Base-by-base conservation (phyloP, 345 rosid genomes). In the Populus nigra region DNA sequence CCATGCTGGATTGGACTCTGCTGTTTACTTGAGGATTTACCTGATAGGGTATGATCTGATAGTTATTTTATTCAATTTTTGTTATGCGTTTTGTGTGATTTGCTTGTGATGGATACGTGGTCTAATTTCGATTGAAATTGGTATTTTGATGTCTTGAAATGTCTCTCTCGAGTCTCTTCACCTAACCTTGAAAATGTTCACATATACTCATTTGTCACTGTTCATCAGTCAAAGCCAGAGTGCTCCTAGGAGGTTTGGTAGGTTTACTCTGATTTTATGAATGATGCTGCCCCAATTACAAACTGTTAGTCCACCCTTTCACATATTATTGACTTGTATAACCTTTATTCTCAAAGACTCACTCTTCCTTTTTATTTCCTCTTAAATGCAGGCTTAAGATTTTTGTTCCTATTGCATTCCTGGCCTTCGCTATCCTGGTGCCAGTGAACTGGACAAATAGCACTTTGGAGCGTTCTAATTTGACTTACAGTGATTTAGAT, bases 1-100 rank as follows among this genome's bases (percentile, higher is more conserved):
- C 69, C 99, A 95, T 65, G 98, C 97, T 0, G 99, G 99, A 16
- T 83, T 93, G 80, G 99, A 95, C 84, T 93, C 98, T 27, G 96
- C 89, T 70, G 89, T 93, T 79, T 95, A 91, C 77, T 79, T 95
- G 76, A 89, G 99, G 86, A 91, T 95, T 71, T 93, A 93, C 90
- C 83, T 83, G 84, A 84, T 83, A 61, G 99, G 99, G 97, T 95
- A 87, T 73, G 87, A n/a, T 75, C 61, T 71, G n/a, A 20, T 38
- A 4, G 22, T 61, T 71, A 61, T 7, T 63, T 23, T 74, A 17
- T 33, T 33, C 36, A 4, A 33, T 31, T 72, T 17, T 22, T 65
- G 23, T 25, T 35, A 50, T 73, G 7, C 79, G 62, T 47, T 33
- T 72, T 45, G 33, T 45, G 41, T 41, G 55, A n/a, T 67, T 67